Percentiles rank a stretch among this genome's conserved stretches.
These are phyloP conservation scores for Podaxis pistillaris DNA, from an alignment of 768 basidiomycete genomes.

Conservation along the genomic window DNA sequence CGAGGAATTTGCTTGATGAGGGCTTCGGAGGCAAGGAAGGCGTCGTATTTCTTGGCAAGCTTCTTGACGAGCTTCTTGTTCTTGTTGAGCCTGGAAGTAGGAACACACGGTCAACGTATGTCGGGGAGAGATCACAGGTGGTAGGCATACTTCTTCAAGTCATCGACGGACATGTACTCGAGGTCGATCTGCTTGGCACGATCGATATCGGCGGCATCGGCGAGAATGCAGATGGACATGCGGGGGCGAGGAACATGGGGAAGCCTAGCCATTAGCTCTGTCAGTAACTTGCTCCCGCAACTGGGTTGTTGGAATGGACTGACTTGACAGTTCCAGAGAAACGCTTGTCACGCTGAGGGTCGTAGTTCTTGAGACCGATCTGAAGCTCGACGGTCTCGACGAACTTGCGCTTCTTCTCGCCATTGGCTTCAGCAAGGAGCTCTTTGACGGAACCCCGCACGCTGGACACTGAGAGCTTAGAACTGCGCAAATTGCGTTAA, in stretches of 20 bases:
- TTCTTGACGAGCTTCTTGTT: conserved; percentile 99
- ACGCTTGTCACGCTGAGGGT: conserved; percentile 99
- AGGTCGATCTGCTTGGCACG: conserved; percentile 97
- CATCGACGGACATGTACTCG: conserved; percentile 99
- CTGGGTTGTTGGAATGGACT: conserved; percentile 20
- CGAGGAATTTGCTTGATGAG: conserved; percentile 99
- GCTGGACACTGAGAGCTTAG: conserved; percentile 98
- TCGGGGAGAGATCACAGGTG: neutral
- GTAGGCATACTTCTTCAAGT: conserved; percentile 87
- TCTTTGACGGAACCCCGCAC: conserved; percentile 98
- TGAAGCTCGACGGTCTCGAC: conserved; percentile 96
- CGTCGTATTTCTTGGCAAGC: conserved; percentile 99
- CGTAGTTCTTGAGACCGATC: conserved; percentile 98
- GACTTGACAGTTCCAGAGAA: conserved; percentile 99
- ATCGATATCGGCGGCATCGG: conserved; percentile 98
- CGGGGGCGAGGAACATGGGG: conserved; percentile 97
- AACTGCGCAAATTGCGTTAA: conserved; percentile 29
- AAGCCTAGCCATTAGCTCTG: conserved; percentile 51
- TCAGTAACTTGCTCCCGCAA: conserved; percentile 12
- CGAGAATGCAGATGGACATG: conserved; percentile 99
- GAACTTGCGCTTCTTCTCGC: conserved; percentile 92
- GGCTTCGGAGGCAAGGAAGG: conserved; percentile 95
- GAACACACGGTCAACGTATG: neutral
- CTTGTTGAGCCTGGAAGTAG: conserved; percentile 78
- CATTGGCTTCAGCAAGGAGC: conserved; percentile 77